Percentiles rank a stretch among this genome's conserved stretches.
Conservation (phyloP, 2,329 filamentous ascomycete genomes). For the Diaporthe longicolla region DNA sequence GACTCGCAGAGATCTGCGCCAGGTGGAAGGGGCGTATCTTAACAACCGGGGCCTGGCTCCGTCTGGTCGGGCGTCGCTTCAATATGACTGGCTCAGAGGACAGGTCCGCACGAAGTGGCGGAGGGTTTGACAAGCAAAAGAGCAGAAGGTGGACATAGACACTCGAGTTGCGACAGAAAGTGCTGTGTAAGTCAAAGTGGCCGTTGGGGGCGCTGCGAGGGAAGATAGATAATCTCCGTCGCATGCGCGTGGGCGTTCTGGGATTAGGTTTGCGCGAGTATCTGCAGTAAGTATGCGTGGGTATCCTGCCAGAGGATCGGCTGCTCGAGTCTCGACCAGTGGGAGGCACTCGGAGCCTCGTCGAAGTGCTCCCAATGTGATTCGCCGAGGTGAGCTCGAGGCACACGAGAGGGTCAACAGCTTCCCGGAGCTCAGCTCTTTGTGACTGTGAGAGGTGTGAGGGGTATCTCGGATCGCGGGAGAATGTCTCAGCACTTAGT, state of each 20-base stretch:
- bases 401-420: slow-evolving; percentile 13
- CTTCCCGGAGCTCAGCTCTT: slow-evolving; percentile 22
- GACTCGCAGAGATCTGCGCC: slow-evolving; percentile 33
- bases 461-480: slow-evolving; percentile 1
- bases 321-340: slow-evolving; percentile 17
- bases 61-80: slow-evolving; percentile 33
- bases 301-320: slow-evolving; percentile 23
- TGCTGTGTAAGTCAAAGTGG: not conserved
- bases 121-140: slow-evolving; percentile 8
- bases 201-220: slow-evolving; percentile 22
- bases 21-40: slow-evolving; percentile 32
- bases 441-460: not conserved
- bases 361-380: slow-evolving; percentile 17
- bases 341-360: slow-evolving; percentile 30
- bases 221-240: slow-evolving; percentile 13
- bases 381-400: slow-evolving; percentile 16
- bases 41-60: slow-evolving; percentile 35
- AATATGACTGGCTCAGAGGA: slow-evolving; percentile 29
- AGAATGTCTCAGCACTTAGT: not conserved
- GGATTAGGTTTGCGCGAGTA: slow-evolving; percentile 25
- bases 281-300: slow-evolving; percentile 19
- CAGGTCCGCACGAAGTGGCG: slow-evolving; percentile 16
- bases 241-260: slow-evolving; percentile 28
- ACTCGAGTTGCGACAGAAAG: not conserved
- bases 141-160: slow-evolving; percentile 4